A percentile compares a stretch with the other conserved stretches of the same genome.
phyloP scores from a whole-genome alignment of 768 basidiomycete genomes.

The Tephrocybe sp. region DNA sequence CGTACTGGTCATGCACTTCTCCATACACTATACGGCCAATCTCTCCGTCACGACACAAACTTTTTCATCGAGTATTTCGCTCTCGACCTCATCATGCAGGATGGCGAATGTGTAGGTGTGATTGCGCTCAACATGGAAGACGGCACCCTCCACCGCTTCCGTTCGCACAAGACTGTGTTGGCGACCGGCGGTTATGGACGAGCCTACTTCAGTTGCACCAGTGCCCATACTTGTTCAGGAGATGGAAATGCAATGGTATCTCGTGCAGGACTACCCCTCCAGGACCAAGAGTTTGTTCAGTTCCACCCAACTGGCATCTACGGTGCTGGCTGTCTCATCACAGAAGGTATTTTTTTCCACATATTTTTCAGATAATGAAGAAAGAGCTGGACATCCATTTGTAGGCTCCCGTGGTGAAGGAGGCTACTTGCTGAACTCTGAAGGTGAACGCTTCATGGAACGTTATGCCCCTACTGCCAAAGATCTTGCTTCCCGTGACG shows the following conservation, averaged over 20 bases:
- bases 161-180: slow-evolving; percentile 95
- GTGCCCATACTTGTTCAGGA: slow-evolving; percentile 98
- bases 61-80: slow-evolving; percentile 99
- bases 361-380: not conserved
- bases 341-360: slow-evolving; percentile 65
- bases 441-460: slow-evolving; percentile 99
- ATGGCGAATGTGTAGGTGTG: slow-evolving; percentile 98
- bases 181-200: slow-evolving; percentile 99
- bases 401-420: slow-evolving; percentile 97
- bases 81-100: slow-evolving; percentile 98
- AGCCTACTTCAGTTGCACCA: slow-evolving; percentile 97
- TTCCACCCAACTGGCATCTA: slow-evolving; percentile 99
- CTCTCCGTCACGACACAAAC: slow-evolving; percentile 97
- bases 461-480: slow-evolving; percentile 99
- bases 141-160: slow-evolving; percentile 97
- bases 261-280: slow-evolving; percentile 92
- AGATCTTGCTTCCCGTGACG: slow-evolving; percentile 98
- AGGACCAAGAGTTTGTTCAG: slow-evolving; percentile 99
- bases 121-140: slow-evolving; percentile 99
- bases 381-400: not conserved
- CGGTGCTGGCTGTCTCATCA: slow-evolving; percentile 98
- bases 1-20: slow-evolving; percentile 98
- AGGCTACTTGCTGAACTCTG: slow-evolving; percentile 95
- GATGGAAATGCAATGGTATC: slow-evolving; percentile 99
- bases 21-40: slow-evolving; percentile 99